These are phyloP conservation scores for Hevea brasiliensis DNA, from an alignment of 345 rosid species.

Conservation along the genomic window DNA sequence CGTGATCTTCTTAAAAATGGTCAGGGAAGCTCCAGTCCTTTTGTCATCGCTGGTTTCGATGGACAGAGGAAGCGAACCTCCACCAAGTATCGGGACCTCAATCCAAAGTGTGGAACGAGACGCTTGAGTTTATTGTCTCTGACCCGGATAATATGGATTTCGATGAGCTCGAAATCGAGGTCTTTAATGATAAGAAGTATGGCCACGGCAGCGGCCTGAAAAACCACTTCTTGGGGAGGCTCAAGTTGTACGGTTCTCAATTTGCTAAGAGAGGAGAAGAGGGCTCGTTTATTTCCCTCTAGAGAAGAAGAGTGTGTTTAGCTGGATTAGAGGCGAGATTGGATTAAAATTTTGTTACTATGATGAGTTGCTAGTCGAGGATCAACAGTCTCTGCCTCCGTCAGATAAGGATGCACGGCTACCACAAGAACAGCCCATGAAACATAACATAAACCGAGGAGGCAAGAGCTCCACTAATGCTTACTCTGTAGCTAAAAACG, in stretches of 20 bases:
- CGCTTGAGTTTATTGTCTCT: constrained; percentile 71
- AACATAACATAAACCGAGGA: constrained; percentile 41
- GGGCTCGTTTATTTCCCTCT: constrained; percentile 65
- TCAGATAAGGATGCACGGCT: constrained; percentile 28
- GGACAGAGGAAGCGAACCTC: constrained; percentile 69
- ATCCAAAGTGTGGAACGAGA: constrained; percentile 87
- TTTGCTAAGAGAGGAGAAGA: constrained; percentile 69
- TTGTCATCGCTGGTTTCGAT: constrained; percentile 79
- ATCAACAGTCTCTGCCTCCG: constrained; percentile 29
- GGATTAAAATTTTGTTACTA: constrained; percentile 74
- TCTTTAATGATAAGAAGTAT: constrained; percentile 69
- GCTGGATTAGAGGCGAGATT: constrained; percentile 91
- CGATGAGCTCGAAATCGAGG: constrained; percentile 85
- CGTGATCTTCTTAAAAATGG: constrained; percentile 90
- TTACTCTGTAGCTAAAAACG: constrained; percentile 91
- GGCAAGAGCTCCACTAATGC: constrained; percentile 91
- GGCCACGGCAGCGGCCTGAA: constrained; percentile 81
- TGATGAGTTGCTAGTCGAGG: constrained; percentile 61
- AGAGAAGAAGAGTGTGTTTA: constrained; percentile 92
- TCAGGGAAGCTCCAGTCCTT: constrained; percentile 92
- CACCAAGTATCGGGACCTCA: constrained; percentile 73
- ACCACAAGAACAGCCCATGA: constrained; percentile 57
- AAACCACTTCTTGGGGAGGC: constrained; percentile 86
- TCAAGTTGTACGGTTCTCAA: constrained; percentile 82
- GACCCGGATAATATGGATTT: constrained; percentile 69